Evolutionary conservation across 495 filamentous ascomycete species (phyloP).

Genomic region (Xylaria scruposa): DNA sequence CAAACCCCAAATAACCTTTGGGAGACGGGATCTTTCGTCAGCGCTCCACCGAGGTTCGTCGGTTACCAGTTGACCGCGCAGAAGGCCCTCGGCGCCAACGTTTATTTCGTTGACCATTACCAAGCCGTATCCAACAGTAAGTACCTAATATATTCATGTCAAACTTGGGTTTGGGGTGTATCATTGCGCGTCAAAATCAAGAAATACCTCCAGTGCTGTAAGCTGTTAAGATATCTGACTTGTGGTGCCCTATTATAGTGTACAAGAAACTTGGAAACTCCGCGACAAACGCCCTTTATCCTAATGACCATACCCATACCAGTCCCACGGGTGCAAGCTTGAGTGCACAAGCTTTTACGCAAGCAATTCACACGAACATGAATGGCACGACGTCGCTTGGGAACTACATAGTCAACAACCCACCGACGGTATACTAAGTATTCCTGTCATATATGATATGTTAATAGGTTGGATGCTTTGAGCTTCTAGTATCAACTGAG

Average conservation of each 20-base stretch:
- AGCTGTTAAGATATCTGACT: neutral
- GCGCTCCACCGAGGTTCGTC: conserved; percentile 13
- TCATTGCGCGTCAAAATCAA: conserved; percentile 49
- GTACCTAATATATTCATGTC: conserved; percentile 35
- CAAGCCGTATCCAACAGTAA: conserved; percentile 22
- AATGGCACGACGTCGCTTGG: conserved; percentile 23
- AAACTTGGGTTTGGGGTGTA: neutral
- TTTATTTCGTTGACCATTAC: conserved; percentile 57
- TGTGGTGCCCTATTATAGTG: neutral
- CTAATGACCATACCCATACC: conserved; percentile 68
- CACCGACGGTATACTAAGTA: conserved; percentile 13
- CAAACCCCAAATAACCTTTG: conserved; percentile 57
- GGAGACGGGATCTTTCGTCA: conserved; percentile 24
- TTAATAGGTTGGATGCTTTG: neutral
- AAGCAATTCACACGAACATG: conserved; percentile 12
- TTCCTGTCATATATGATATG: neutral
- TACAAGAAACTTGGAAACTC: conserved; percentile 42
- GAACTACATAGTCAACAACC: conserved; percentile 19
- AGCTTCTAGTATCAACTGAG: neutral
- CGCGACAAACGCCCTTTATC: conserved; percentile 58
- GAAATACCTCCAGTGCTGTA: neutral
- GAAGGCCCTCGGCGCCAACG: conserved; percentile 46
- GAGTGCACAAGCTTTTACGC: conserved; percentile 31
- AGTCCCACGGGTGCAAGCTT: conserved; percentile 58
- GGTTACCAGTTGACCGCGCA: conserved; percentile 58